phyloP scores from a whole-genome alignment of 441 rosid species.

The Pelargonium fulgidum region DNA sequence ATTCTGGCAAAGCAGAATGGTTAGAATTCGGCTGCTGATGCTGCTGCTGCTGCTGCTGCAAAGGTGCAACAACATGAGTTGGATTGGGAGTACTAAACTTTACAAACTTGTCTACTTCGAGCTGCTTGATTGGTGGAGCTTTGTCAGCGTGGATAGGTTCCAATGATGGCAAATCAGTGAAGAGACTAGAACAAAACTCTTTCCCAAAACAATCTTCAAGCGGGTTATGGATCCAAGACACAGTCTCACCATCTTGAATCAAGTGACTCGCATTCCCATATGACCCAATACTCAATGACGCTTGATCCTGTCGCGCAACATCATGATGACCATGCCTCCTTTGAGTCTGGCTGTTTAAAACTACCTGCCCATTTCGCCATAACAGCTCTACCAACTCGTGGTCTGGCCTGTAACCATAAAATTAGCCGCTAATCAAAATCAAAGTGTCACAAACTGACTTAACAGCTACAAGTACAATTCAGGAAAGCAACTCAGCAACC shows the following conservation, averaged over 20 bases:
- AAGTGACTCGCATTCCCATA: conserved; percentile 31
- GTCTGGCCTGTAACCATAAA: conserved; percentile 32
- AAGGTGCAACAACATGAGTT: conserved; percentile 4
- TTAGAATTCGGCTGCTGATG: conserved; percentile 20
- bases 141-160: conserved; percentile 23
- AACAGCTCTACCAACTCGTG: conserved; percentile 55
- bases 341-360: conserved; percentile 48
- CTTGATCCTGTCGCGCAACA: conserved; percentile 22
- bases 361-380: conserved; percentile 67
- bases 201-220: conserved; percentile 50
- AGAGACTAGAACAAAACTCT: conserved; percentile 47
- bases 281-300: conserved; percentile 22
- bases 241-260: conserved; percentile 49
- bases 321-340: conserved; percentile 25
- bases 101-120: conserved; percentile 21
- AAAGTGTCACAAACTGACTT: background rate
- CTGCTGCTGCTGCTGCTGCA: conserved; percentile 11
- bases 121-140: conserved; percentile 14
- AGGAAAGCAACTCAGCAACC: background rate
- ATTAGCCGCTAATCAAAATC: conserved; percentile 12
- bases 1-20: conserved; percentile 19
- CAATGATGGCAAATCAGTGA: conserved; percentile 30
- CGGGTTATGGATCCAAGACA: conserved; percentile 55
- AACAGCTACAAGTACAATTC: background rate
- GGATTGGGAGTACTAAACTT: conserved; percentile 18